Base-by-base conservation (phyloP, 768 basidiomycete species). In the Kwoniella dejecticola region DNA sequence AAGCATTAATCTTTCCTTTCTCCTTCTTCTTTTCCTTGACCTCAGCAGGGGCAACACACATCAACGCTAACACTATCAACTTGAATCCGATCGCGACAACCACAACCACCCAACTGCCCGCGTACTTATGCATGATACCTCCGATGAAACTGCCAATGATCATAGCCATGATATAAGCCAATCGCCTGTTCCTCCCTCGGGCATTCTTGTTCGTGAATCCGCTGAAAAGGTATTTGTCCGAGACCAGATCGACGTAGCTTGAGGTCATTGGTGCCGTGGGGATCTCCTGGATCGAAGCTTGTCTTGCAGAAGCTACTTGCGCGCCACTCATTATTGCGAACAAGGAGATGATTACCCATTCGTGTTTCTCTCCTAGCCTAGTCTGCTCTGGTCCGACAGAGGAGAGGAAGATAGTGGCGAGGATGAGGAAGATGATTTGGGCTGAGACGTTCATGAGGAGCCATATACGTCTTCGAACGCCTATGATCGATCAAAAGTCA, bases 241-340 rank as follows among this genome's bases (percentile, higher is more conserved):
- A 31, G 21, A 75, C 60, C 8, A 75, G 52, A 55, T 75, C 73
- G 42, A 71, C 70, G 33, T 71, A 70, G 4, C 63, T 56, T 1
- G 65, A 67, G 2, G 73, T 75, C 70, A 75, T 70, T 7, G 70
- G 70, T 27, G 73, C 73, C 0, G 73, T 75, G 1, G 73, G 73
- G 1, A 71, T 40, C 42, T 71, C 70, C 21, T 57, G 54, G 17
- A 55, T 61, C 3, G 57, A 63, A n/a, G 68, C 67, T 58, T 71
- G 70, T 24, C 73, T 60, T 7, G 73, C 73, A n/a, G 60, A 36
- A 23, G 68, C 68, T 23, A 75, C 70, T 63, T 75, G 73, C 13
- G 66, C 70, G 5, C 73, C 73, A 15, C 68, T 70, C 70, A 71
- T 75, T 13, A 53, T 27, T 5, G 73, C 70, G 49, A 75, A 71